Evolutionary conservation across 148 eudicot species (phyloP).

Genomic region (Chenopodium quinoa): DNA sequence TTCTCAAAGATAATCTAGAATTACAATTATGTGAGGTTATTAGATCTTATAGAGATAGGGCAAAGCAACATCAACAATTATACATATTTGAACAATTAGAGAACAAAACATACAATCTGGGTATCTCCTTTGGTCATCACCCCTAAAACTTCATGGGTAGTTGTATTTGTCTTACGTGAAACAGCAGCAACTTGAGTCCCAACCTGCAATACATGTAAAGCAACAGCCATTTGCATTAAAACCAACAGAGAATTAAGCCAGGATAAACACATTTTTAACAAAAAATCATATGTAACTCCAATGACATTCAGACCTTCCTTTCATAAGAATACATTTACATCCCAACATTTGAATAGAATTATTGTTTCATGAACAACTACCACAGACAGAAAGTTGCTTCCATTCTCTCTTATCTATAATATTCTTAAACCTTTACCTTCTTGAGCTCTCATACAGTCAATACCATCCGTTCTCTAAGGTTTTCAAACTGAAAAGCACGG

Average conservation of each 20-base stretch:
- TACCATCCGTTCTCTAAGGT: not conserved
- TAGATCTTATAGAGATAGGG: not conserved
- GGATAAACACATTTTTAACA: not conserved
- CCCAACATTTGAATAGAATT: not conserved
- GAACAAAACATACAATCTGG: slow-evolving; percentile 64
- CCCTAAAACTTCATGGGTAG: slow-evolving; percentile 92
- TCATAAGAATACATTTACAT: not conserved
- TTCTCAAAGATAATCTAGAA: not conserved
- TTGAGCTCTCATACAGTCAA: not conserved
- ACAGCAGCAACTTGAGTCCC: slow-evolving; percentile 95
- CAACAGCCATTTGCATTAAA: not conserved
- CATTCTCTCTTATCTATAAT: not conserved
- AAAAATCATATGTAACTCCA: not conserved
- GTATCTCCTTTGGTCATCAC: slow-evolving; percentile 84
- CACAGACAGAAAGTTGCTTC: not conserved
- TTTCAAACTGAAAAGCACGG: not conserved
- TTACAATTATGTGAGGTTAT: not conserved
- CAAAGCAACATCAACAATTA: slow-evolving; percentile 10
- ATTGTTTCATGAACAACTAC: not conserved
- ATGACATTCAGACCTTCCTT: not conserved
- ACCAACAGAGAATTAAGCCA: slow-evolving; percentile 9
- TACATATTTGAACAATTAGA: not conserved
- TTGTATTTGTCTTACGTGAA: slow-evolving; percentile 89
- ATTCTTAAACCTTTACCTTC: too few relatives aligned
- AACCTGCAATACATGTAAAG: slow-evolving; percentile 50